Evolutionary conservation across 768 basidiomycete species (phyloP), one percentile per base, ranked within the genome.

Genomic region (Lactarius hengduanensis): DNA sequence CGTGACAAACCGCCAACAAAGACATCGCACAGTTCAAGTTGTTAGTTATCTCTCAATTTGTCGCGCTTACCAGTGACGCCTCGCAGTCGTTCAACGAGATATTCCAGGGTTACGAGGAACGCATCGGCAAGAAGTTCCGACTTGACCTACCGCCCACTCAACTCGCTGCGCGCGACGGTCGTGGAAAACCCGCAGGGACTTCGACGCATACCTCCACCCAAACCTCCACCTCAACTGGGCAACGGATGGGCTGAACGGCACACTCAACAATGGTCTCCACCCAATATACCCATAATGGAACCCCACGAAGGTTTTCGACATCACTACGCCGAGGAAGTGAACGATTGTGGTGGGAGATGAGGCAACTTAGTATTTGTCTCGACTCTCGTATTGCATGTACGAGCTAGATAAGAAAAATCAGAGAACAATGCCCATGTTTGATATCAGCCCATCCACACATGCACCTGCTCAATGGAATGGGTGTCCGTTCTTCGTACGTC

Each of bases 41-140:
- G 30, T 11, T 55, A 13, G 22, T 11, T 47, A 50, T 13, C 16
- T 40, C 30, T 15, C 22, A 28, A 28, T 36, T 36, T 36, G 16
- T 30, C 13, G 8, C 11, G 32, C 45, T 61, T 40, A 65, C 55
- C 3, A 38, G 36, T 32, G 18, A 62, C 13, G 4, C 22, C 0
- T 32, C 18, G 2, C 32, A 70, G 69, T 61, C 71, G 1, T 67
- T 70, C 63, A 70, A 72, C 50, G 59, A 72, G 30, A 61, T 72
- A 50, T 60, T 72, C 38, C 43, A 56, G 4, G 38, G 26, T 28
- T 72, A 72, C 40, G 61, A 70, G 28, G 43, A 59, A 38, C 65
- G 62, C 30, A 70, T 47, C 4, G 71, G 67, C 50, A 65, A 22
- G 58, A 69, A 70, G 32, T 38, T 70, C 15, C 15, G 67, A 59